These are phyloP conservation scores for Skeletonema grethae DNA, from an alignment of 108 stramenopile species.

Conservation along the genomic window DNA sequence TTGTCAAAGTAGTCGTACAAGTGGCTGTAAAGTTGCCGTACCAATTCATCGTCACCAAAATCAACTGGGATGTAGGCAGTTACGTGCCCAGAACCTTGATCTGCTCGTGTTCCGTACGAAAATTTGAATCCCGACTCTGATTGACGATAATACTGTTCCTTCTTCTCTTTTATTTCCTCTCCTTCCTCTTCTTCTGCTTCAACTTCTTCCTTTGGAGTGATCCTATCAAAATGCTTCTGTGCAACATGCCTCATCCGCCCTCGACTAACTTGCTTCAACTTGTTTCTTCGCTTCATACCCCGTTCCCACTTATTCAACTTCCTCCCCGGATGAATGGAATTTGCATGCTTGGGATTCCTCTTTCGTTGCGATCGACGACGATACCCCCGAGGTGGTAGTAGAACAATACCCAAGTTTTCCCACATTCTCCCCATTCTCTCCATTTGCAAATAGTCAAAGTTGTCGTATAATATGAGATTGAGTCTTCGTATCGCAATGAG, in stretches of 20 bases:
- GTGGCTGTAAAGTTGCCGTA: conserved; percentile 62
- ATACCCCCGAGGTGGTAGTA: conserved; percentile 46
- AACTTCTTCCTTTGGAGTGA: neutral
- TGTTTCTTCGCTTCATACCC: conserved; percentile 44
- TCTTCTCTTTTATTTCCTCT: conserved; percentile 28
- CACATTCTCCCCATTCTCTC: conserved; percentile 79
- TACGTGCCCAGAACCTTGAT: conserved; percentile 46
- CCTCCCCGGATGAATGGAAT: conserved; percentile 31
- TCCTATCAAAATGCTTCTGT: neutral
- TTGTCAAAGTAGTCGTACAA: conserved; percentile 61
- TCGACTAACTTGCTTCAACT: conserved; percentile 8
- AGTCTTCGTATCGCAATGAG: conserved; percentile 81
- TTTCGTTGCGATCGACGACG: conserved; percentile 4
- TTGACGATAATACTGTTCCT: conserved; percentile 1
- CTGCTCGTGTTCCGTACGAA: conserved; percentile 65
- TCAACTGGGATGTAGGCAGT: conserved; percentile 76
- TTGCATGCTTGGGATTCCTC: neutral
- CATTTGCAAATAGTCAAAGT: conserved; percentile 75
- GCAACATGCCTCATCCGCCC: conserved; percentile 23
- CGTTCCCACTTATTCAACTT: conserved; percentile 63
- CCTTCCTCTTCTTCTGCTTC: neutral
- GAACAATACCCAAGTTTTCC: conserved; percentile 67
- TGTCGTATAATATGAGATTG: conserved; percentile 71
- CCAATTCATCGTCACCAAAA: conserved; percentile 72
- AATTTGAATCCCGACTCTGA: conserved; percentile 67